Evolutionary conservation across 108 stramenopile species (phyloP).

Genomic region (Discostella pseudostelligera): DNA sequence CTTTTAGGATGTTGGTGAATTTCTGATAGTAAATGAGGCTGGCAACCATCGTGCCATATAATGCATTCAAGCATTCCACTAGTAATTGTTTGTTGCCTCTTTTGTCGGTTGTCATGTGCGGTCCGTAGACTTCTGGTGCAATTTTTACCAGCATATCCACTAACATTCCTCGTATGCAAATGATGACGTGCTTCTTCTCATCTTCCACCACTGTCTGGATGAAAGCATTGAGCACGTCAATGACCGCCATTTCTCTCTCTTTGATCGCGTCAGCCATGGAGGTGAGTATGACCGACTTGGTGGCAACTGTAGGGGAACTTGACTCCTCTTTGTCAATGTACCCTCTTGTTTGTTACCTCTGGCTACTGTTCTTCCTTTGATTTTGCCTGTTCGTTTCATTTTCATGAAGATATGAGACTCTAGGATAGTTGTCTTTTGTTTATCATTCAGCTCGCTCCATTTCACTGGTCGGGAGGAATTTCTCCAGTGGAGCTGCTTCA

Average conservation of each 20-base stretch:
- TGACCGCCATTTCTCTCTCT: constrained; percentile 40
- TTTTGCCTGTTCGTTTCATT: constrained; percentile 21
- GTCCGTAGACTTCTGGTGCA: constrained; percentile 1
- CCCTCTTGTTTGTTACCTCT: constrained; percentile 18
- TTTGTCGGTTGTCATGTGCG: constrained; percentile 1
- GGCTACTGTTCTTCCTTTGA: constrained; percentile 27
- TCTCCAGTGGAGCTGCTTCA: constrained; percentile 32
- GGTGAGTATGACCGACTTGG: constrained; percentile 28
- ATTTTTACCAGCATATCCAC: neutral
- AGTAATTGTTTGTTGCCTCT: constrained; percentile 2
- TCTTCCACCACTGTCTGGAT: constrained; percentile 44
- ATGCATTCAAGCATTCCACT: constrained; percentile 1
- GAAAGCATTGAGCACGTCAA: constrained; percentile 50
- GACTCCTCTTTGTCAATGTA: constrained; percentile 33
- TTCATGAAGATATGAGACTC: constrained; percentile 31
- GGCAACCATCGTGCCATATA: constrained; percentile 7
- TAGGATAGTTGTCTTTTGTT: constrained; percentile 18
- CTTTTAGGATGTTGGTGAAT: neutral
- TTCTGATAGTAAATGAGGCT: constrained; percentile 9
- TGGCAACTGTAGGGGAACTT: constrained; percentile 26
- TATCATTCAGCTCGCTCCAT: constrained; percentile 1
- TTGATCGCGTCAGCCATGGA: constrained; percentile 40
- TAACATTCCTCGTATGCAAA: neutral
- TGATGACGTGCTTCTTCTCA: neutral
- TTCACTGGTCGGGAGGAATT: constrained; percentile 19